Base-by-base conservation (phyloP, 2,329 filamentous ascomycete species). In the Pseudodiploospora longispora region DNA sequence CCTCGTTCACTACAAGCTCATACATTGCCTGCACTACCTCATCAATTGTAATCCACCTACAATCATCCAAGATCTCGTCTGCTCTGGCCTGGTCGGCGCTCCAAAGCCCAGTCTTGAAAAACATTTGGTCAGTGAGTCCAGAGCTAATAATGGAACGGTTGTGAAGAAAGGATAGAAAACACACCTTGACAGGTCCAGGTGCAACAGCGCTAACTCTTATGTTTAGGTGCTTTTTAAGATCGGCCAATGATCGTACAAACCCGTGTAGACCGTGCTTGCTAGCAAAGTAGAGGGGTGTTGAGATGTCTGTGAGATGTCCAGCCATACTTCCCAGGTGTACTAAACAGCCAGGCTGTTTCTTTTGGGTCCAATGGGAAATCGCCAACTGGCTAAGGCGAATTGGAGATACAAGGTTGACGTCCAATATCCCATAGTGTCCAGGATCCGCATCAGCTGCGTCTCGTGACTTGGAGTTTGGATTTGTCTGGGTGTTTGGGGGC, bases 381-480 rank as follows among this genome's bases (percentile, higher is more conserved):
- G 62, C 65, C 9, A 68, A 49, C 54, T 67, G 64, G 37, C 57
- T 60, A 31, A 66, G 48, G 27, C 63, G 59, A 35, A 66, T 62
- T 2, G 66, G 66, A 27, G 59, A 53, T 5, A 56, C 50, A 27
- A 67, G 51, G 46, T 68, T 68, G 37, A 67, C 56, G 42, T 62
- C 60, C 5, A 68, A 41, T 10, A 59, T 53, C n/a, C 54, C 54
- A 41, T 67, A 68, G 38, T 57, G 56, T 3, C 62, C 62, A 1
- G 55, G 55, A 28, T 60, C 55, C 1, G 48, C 55, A 36, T 60
- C 55, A 1, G 57, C 56, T 6, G 42, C 35, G 33, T 65, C 62
- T 5, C 41, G 38, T 27, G 59, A 62, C 7, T 48, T 42, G 5
- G 50, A 55, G 36, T 58, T 44, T 3, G 51, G 54, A 44, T 61